phyloP scores from a whole-genome alignment of 306 rosid species.

The Aeschynomene evenia region DNA sequence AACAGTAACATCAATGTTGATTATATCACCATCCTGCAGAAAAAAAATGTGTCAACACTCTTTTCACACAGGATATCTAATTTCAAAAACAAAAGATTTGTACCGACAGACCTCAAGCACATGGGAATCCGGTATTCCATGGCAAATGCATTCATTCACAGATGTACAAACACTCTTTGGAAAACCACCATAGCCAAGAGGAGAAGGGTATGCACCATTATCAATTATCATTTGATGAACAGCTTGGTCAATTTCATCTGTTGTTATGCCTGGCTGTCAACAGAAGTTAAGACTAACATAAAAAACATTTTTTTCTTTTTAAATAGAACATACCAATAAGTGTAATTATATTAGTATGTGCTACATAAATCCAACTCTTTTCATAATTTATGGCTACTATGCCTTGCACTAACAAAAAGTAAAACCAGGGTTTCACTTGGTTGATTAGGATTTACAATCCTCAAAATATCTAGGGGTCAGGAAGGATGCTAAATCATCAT shows the following conservation, averaged over 20 bases:
- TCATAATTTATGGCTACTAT: not conserved
- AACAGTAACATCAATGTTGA: conserved; percentile 89
- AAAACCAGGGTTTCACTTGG: not conserved
- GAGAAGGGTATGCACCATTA: conserved; percentile 94
- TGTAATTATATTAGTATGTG: not conserved
- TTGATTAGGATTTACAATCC: not conserved
- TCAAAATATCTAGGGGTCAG: not conserved
- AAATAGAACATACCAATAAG: conserved; percentile 15
- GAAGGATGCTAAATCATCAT: not conserved
- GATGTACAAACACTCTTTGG: conserved; percentile 99
- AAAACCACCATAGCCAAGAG: conserved; percentile 91
- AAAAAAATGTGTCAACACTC: not conserved
- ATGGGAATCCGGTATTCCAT: conserved; percentile 92
- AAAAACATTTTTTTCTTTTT: not conserved
- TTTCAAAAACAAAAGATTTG: not conserved
- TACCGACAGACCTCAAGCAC: conserved; percentile 63
- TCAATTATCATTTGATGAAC: conserved; percentile 96
- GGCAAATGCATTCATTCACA: conserved; percentile 95
- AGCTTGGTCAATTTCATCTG: conserved; percentile 91
- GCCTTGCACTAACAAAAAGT: not conserved
- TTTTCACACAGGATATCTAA: conserved; percentile 4
- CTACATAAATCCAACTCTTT: not conserved
- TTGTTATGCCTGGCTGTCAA: conserved; percentile 93
- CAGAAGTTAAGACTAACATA: conserved; percentile 48
- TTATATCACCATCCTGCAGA: conserved; percentile 92